Base-by-base conservation (phyloP, 2,329 filamentous ascomycete species). In the Exophiala spinifera region DNA sequence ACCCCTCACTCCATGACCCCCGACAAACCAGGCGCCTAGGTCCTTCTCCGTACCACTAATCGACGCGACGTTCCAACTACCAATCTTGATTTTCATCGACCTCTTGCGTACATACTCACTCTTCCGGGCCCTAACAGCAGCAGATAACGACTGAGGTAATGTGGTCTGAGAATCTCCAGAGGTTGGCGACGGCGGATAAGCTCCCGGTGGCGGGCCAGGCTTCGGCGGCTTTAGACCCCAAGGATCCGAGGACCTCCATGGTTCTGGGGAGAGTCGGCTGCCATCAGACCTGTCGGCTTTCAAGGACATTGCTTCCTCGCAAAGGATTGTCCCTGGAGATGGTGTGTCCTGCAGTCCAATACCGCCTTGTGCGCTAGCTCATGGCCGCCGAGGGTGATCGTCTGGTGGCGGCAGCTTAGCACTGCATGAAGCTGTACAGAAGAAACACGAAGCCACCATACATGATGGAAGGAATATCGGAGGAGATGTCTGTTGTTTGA, bases 21-120 rank as follows among this genome's bases (percentile, higher is more conserved):
- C 78, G 6, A 95, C 80, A 68, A 99, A 96, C 94, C 94, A 99
- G 28, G 82, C 83, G 6, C 84, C 87, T 4, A 99, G 75, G 67
- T 97, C 94, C 62, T 89, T 88, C 70, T 96, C 91, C 0, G 90
- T 91, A 20, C 88, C 90, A 11, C 88, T 84, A 61, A 88, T 85
- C 1, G 87, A 85, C 3, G 91, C 94, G 14, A 96, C 89, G 71
- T 99, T 99, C 94, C 94, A 99, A 0, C 89, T 87, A 39, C 92
- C 94, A 48, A 99, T 80, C 72, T 96, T 96, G 70, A 99, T 82
- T 61, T 85, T 86, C 63, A 96, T 83, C 47, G 81, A 81, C 68
- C 85, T 85, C 40, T 85, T 82, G 34, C 85, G 82, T 21, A 87
- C 86, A 69, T 91, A 99, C 69, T 97, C 91, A 46, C 81, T 74